Base-by-base conservation (phyloP, 306 rosid genomes). In the Astragalus glycyphyllos region DNA sequence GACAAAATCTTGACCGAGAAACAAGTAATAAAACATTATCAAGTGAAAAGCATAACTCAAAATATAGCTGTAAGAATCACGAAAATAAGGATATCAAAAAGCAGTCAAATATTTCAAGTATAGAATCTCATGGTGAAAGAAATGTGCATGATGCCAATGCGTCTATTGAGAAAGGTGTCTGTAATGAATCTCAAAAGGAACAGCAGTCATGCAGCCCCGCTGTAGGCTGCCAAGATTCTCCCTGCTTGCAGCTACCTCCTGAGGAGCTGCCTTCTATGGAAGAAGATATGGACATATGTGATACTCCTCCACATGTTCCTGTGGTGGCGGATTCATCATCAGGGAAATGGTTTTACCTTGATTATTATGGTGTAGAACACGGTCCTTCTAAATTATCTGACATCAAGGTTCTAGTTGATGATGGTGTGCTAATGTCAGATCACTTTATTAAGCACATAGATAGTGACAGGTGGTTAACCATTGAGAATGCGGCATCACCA, bases 231-330 rank as follows among this genome's bases (percentile, higher is more conserved):
- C 73, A 66, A 68, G 96, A 82, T 59, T 70, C 81, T 68, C 83
- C 91, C 57, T 65, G 23, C 44, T 69, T 73, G 56, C 86, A 51
- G 69, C 82, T 82, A 59, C 78, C 83, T 75, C 80, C 77, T 23
- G 97, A 84, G 74, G 99, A 91, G 84, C 83, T 81, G 69, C 89
- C 88, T 79, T 89, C 96, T 3, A 91, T 95, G 99, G 99, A 89
- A 76, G 99, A 94, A 82, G 99, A 95, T 68, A 95, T 95, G 99
- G 99, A 95, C 83, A 95, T 95, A 54, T 91, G 97, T 59, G 95
- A 95, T 78, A 95, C 99, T 53, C 99, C 99, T 14, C 99, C 99
- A 32, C 99, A 95, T 77, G 91, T 80, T 71, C 84, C 96, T 42
- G 57, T 86, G 58, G 74, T 80, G 71, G 71, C 90, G 13, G 96